A percentile compares a stretch with the other conserved stretches of the same genome.
These are phyloP conservation scores for Pythium graminicola DNA, from an alignment of 352 stramenopile species.

Conservation along the genomic window DNA sequence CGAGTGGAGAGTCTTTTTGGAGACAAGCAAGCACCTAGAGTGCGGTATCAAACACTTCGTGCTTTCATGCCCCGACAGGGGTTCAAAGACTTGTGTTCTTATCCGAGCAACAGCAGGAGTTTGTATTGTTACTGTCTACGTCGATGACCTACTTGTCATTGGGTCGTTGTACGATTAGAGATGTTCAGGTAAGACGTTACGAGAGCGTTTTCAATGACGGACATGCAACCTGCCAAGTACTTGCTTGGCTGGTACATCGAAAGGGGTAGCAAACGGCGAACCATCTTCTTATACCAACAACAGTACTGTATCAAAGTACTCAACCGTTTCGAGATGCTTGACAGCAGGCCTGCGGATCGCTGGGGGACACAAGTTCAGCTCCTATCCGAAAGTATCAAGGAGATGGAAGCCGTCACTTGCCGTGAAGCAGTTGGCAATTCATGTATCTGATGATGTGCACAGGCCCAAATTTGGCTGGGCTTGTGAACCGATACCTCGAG, in stretches of 20 bases:
- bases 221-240: constrained; percentile 6
- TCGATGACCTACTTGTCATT: constrained; percentile 24
- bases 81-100: constrained; percentile 19
- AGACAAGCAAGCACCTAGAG: constrained; percentile 22
- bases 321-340: background rate
- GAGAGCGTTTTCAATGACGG: constrained; percentile 6
- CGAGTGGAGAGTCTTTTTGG: constrained; percentile 19
- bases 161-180: background rate
- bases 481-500: constrained; percentile 9
- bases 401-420: constrained; percentile 10
- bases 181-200: constrained; percentile 5
- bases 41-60: constrained; percentile 1
- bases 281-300: constrained; percentile 16
- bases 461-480: constrained; percentile 8
- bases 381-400: background rate
- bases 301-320: constrained; percentile 14
- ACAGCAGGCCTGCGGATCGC: constrained; percentile 2
- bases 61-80: constrained; percentile 8
- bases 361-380: background rate
- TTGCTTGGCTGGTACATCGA: constrained; percentile 15
- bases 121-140: constrained; percentile 16
- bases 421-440: constrained; percentile 17
- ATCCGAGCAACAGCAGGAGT: constrained; percentile 3
- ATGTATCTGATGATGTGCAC: constrained; percentile 24
- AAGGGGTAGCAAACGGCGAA: background rate